phyloP scores from a whole-genome alignment of 225 moss, liverwort and hornwort species.

The Antitrichia curtipendula region DNA sequence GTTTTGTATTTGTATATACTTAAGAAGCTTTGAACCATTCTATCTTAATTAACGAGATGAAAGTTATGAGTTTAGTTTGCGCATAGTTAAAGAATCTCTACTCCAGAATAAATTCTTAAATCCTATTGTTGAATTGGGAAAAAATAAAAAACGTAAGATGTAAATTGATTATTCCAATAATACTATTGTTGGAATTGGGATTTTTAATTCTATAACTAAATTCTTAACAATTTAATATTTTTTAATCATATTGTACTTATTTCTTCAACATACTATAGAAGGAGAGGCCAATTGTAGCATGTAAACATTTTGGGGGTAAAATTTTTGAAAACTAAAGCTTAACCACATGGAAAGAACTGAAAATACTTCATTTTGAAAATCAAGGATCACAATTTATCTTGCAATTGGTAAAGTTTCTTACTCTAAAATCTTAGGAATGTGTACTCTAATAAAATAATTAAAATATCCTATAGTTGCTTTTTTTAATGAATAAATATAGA shows the following conservation, averaged over 20 bases:
- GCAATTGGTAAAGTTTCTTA: not conserved
- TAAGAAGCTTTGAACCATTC: too few species aligned
- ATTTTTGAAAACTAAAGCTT: not conserved
- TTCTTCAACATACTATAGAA: not conserved
- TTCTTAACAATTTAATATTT: too few species aligned
- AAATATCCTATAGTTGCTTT: too few species aligned
- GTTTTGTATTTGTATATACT: too few species aligned
- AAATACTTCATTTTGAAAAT: not conserved
- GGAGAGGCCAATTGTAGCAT: not conserved
- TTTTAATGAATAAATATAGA: too few species aligned
- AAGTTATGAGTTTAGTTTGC: not conserved
- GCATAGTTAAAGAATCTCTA: rapidly evolving
- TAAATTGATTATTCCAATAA: not conserved
- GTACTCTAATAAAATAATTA: not conserved
- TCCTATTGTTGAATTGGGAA: not conserved
- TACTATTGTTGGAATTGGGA: not conserved
- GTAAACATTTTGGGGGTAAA: not conserved
- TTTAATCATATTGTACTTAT: too few species aligned
- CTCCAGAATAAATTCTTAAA: not conserved
- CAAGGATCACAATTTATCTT: not conserved
- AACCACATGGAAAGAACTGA: not conserved
- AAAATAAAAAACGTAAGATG: not conserved
- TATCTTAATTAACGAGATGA: not conserved
- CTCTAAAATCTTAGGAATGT: rapidly evolving
- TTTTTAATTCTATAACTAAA: not conserved